Evolutionary conservation across 192 early-diverging fungal genomes (phyloP), one percentile per base, ranked within the genome.

Genomic region (Dispira simplex): DNA sequence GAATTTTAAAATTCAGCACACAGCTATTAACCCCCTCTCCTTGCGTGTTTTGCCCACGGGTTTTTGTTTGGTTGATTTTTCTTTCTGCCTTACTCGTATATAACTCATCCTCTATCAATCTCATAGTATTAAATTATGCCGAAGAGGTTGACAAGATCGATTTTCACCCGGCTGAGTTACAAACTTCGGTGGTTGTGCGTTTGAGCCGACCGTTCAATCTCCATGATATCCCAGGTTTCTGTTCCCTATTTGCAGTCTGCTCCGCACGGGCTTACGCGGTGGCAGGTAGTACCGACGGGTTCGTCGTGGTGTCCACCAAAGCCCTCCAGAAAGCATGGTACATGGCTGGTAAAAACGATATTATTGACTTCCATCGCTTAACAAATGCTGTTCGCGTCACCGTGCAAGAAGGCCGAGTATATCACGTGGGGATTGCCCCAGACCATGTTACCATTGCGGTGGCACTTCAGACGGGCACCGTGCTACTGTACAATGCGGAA

Each of bases 251-350:
- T 2, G 59, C 59, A 1, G 44, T 46, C 11, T 32, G 44, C 39
- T 45, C 28, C 12, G 44, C 16, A 14, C 16, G 46, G 18, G 43
- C 44, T 45, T 44, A 21, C 25, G 18, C 46, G 16, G n/a, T 62
- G n/a, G 59, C 59, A n/a, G 59, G 26, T 18, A 62, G 43, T n/a
- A 46, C 44, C n/a, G 39, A 62, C 8, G 59, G 59, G 4, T n/a
- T 62, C n/a, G 44, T 62, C n/a, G 59, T 62, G 16, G 44, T 62
- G 4, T 39, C 20, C 43, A 46, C 44, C 14, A 16, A 18, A 25
- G 59, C 23, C 12, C 59, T 62, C n/a, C 18, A 46, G 2, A 20
- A n/a, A 16, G 12, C 12, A 20, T 62, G 59, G 59, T 20, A 8
- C 43, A 44, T 5, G 43, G 59, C 44, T 11, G n/a, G 8, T 8